phyloP scores from a whole-genome alignment of 2,329 filamentous ascomycete genomes.

The Dothideomycetidae sp. region DNA sequence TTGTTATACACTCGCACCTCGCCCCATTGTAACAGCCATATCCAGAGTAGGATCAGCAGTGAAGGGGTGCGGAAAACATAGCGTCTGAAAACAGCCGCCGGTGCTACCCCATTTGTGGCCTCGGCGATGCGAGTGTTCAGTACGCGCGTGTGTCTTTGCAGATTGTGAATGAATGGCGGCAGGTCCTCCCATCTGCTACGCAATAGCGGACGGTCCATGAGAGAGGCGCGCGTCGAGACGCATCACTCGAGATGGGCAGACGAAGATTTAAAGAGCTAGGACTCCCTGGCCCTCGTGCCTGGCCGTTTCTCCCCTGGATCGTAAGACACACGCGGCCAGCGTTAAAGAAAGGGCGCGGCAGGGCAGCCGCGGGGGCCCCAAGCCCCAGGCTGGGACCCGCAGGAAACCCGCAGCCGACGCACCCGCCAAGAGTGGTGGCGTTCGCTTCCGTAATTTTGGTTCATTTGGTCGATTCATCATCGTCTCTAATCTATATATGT shows the following conservation, averaged over 20 bases:
- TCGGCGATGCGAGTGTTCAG: slow-evolving; percentile 1
- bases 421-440: no score
- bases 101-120: slow-evolving; percentile 2
- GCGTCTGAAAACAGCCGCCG: not conserved
- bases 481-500: not conserved
- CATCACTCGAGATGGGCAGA: no score
- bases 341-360: no score
- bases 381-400: no score
- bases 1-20: slow-evolving; percentile 65
- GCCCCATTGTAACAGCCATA: slow-evolving; percentile 66
- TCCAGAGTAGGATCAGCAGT: slow-evolving; percentile 54
- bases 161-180: slow-evolving; percentile 5
- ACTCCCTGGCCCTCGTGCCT: not conserved
- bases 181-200: slow-evolving; percentile 8
- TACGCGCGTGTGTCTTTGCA: slow-evolving; percentile 1
- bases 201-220: slow-evolving; percentile 5
- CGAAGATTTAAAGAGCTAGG: not conserved
- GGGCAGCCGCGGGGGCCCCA: no score
- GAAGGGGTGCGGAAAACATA: slow-evolving; percentile 7
- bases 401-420: no score
- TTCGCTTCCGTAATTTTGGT: no score
- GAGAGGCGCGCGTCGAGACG: no score
- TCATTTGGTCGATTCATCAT: no score
- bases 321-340: no score
- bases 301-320: not conserved